Base-by-base conservation (phyloP, 805 yeast species). In the Yarrowia divulgata region DNA sequence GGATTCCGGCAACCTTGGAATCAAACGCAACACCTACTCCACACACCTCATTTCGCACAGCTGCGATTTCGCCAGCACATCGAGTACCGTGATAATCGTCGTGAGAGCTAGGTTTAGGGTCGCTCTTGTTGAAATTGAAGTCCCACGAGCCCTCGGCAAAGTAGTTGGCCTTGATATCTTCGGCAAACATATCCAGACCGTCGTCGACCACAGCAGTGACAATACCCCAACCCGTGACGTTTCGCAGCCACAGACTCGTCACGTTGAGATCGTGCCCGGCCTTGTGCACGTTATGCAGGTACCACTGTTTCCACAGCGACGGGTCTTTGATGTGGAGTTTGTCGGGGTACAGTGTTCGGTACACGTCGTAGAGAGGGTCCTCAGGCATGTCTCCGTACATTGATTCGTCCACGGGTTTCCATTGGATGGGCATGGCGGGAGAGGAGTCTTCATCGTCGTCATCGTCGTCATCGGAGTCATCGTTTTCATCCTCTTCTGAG, bases 31-130 rank as follows among this genome's bases (percentile, higher is more conserved):
- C 97, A 57, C 99, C 99, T 8, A 95, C 84, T n/a, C 99, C 99
- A 79, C 99, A 95, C 23, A 83, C 88, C 39, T 87, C 90, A 77
- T 95, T 94, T 67, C 82, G 81, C 67, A 87, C 93, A 2, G 89
- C 95, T 0, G 97, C 98, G 69, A 95, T 90, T 78, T 95, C 99
- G 46, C 97, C 98, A 1, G 99, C 98, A 81, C 99, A 95, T 72
- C 99, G 82, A 0, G 99, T 95, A 8, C 99, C 99, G 77, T 95
- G 99, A 73, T 88, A 88, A 77, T 95, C 99, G 77, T 90, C 97
- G 9, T 74, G 78, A 37, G 94, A 82, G 69, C 88, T 81, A 12
- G 99, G 99, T 73, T 85, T 87, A 1, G 99, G 99, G 58, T 88
- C 80, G 29, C 86, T 83, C 0, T 83, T 83, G 74, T 90, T 88